These are phyloP conservation scores for Cucurbita argyrosperma DNA, from an alignment of 306 rosid species.

Conservation along the genomic window DNA sequence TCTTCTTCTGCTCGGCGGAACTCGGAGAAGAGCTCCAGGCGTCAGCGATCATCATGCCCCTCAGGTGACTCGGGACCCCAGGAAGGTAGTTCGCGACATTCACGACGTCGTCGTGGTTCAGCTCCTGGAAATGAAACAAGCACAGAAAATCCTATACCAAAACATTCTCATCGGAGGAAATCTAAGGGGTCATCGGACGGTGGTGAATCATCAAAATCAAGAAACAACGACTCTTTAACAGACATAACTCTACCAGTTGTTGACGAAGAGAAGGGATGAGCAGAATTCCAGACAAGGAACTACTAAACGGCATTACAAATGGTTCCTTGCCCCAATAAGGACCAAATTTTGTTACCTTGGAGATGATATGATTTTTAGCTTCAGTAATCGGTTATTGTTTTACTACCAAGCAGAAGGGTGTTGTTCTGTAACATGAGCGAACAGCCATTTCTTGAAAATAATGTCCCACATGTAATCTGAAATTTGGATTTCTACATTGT, in stretches of 20 bases:
- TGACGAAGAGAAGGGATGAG: conserved; percentile 1
- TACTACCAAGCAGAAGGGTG: neutral
- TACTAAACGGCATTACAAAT: neutral
- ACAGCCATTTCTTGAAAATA: neutral
- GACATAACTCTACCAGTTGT: conserved; percentile 15
- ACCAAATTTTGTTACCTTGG: conserved; percentile 7
- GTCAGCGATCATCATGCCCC: conserved; percentile 27
- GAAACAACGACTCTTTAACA: conserved; percentile 30
- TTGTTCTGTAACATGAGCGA: neutral
- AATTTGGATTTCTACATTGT: neutral
- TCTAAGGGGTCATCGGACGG: conserved; percentile 37
- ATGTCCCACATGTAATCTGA: neutral
- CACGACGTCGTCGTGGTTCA: conserved; percentile 25
- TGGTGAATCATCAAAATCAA: conserved; percentile 31
- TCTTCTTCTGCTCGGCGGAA: conserved; percentile 24
- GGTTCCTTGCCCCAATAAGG: neutral
- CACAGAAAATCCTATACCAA: conserved; percentile 23
- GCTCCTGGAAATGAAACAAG: conserved; percentile 19
- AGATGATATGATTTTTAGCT: conserved; percentile 4
- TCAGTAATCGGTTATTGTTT: conserved; percentile 1
- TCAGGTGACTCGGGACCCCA: conserved; percentile 15
- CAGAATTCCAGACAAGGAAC: neutral
- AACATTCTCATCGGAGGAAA: conserved; percentile 32
- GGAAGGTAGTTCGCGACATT: conserved; percentile 28
- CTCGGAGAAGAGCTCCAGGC: conserved; percentile 27